A percentile compares a stretch with the other conserved stretches of the same genome.
Conservation (phyloP, 163 green algal genomes). For the Picocystis sp. region DNA sequence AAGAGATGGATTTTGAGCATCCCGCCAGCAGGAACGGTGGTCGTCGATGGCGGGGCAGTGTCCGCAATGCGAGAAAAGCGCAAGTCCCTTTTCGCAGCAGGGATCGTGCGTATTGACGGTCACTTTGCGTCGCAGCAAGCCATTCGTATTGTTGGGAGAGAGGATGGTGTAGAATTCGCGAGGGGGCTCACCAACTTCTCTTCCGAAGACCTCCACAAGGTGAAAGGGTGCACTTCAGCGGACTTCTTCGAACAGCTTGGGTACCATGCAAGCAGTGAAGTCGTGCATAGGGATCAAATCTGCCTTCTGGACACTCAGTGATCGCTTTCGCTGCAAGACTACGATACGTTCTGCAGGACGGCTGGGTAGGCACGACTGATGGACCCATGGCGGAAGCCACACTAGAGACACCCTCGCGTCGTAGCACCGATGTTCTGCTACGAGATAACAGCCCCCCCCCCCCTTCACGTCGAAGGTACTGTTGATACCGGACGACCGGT, state of each 20-base stretch:
- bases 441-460: too few relatives aligned
- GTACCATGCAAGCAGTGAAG: constrained; percentile 5
- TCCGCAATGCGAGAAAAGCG: constrained; percentile 38
- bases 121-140: constrained; percentile 34
- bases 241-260: constrained; percentile 3
- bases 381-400: too few relatives aligned
- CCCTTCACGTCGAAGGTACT: too few relatives aligned
- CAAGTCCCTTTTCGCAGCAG: constrained; percentile 63
- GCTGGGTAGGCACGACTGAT: too few relatives aligned
- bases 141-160: constrained; percentile 21
- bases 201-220: constrained; percentile 5
- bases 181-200: constrained; percentile 64
- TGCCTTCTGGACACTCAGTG: too few relatives aligned
- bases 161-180: constrained; percentile 51
- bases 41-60: constrained; percentile 52
- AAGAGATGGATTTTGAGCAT: constrained; percentile 75
- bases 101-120: constrained; percentile 26
- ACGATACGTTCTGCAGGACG: too few relatives aligned
- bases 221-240: constrained; percentile 3
- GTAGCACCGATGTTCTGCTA: too few relatives aligned
- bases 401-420: too few relatives aligned
- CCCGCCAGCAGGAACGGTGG: constrained; percentile 38
- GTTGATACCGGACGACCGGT: too few relatives aligned
- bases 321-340: too few relatives aligned
- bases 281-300: constrained; percentile 9